phyloP scores from a whole-genome alignment of 1,139 yeast species.

The Scheffersomyces quercinus region DNA sequence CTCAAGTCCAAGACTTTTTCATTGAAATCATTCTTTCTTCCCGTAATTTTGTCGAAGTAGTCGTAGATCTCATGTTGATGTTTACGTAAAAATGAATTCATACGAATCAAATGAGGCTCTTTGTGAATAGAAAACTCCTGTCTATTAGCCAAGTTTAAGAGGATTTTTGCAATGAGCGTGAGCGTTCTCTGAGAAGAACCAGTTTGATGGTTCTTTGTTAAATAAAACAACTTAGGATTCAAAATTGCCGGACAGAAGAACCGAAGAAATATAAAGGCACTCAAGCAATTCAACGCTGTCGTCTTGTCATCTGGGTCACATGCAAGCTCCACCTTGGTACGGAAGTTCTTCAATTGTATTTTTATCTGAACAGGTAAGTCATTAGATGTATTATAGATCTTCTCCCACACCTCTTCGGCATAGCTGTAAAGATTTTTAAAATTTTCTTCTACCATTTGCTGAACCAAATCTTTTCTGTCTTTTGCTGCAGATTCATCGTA shows the following conservation, averaged over 20 bases:
- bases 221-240: constrained; percentile 80
- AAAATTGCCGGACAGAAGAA: constrained; percentile 90
- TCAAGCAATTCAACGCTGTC: constrained; percentile 66
- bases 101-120: constrained; percentile 73
- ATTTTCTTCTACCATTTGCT: constrained; percentile 47
- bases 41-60: constrained; percentile 74
- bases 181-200: constrained; percentile 74
- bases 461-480: constrained; percentile 24
- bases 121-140: constrained; percentile 70
- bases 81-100: constrained; percentile 66
- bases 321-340: constrained; percentile 61
- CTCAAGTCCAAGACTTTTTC: constrained; percentile 59
- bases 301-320: constrained; percentile 59
- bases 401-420: constrained; percentile 69
- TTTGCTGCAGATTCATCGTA: constrained; percentile 15
- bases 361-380: constrained; percentile 76
- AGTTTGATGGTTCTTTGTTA: constrained; percentile 69
- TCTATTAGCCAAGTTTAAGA: constrained; percentile 79
- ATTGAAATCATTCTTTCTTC: constrained; percentile 65
- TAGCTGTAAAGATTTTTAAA: constrained; percentile 54
- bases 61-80: constrained; percentile 61
- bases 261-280: constrained; percentile 82
- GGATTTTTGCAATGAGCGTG: constrained; percentile 78
- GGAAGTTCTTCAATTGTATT: constrained; percentile 54
- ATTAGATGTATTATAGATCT: constrained; percentile 66